Evolutionary conservation across 306 rosid species (phyloP).

Genomic region (Begonia loranthoides): DNA sequence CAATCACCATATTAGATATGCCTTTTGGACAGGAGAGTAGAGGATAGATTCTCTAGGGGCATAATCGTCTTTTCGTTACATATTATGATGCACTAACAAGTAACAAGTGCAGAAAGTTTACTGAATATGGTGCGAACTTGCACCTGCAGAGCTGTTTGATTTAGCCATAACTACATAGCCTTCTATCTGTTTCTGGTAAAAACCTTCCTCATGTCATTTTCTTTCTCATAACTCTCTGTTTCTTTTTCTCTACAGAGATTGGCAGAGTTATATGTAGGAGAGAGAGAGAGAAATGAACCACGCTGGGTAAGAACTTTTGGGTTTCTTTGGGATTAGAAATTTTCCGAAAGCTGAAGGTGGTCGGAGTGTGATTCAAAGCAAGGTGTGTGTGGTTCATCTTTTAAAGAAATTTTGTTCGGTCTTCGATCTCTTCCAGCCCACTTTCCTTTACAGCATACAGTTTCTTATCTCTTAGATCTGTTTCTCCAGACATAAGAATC

Average conservation of each 20-base stretch:
- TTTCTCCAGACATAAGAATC: neutral
- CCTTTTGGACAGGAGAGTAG: neutral
- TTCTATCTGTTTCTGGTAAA: constrained; percentile 30
- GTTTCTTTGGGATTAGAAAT: constrained; percentile 50
- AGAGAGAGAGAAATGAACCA: constrained; percentile 12
- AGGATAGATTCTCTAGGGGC: constrained; percentile 27
- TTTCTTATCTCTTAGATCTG: neutral
- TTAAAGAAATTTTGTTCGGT: constrained; percentile 7
- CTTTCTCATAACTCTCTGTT: constrained; percentile 7
- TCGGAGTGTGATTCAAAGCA: constrained; percentile 25
- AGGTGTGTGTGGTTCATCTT: constrained; percentile 27
- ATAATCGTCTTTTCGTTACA: constrained; percentile 12
- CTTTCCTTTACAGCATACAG: constrained; percentile 1
- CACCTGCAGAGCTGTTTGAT: constrained; percentile 36
- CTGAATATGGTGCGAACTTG: constrained; percentile 34
- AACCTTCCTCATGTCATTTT: constrained; percentile 12
- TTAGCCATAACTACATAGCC: constrained; percentile 33
- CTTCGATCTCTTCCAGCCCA: neutral
- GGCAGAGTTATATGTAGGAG: constrained; percentile 6
- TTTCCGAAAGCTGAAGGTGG: constrained; percentile 53
- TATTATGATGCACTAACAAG: neutral
- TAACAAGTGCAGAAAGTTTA: constrained; percentile 15
- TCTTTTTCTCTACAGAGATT: constrained; percentile 7
- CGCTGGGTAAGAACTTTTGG: constrained; percentile 15
- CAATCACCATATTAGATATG: no score